Base-by-base conservation (phyloP, 2,329 filamentous ascomycete genomes). In the Alternaria rosae region DNA sequence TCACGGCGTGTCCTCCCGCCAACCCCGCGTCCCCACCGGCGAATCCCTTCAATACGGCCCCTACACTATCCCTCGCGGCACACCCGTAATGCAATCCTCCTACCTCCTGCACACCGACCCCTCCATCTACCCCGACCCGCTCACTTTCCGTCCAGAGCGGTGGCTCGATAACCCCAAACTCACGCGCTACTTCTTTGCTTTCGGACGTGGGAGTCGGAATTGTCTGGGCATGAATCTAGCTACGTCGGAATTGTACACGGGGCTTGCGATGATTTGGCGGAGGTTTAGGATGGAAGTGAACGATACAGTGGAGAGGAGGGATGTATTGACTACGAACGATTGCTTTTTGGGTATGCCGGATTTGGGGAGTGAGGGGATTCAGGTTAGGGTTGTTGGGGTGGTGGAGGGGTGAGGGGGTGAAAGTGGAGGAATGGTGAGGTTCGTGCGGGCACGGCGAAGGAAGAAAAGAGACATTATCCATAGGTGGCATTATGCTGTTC, bases 71-170 rank as follows among this genome's bases (percentile, higher is more conserved):
- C 68, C 68, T 23, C 42, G 59, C 59, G 67, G 75, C 23, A 79
- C 75, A 3, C 67, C 73, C 4, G 68, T 79, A 38, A 74, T 70
- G 62, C 68, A 73, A 68, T 72, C 76, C 9, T 56, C 70, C 13
- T 72, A 73, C 65, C 60, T 70, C 26, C 64, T 77, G 11, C 72
- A 78, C 60, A 66, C 61, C n/a, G 63, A 77, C 53, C 26, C 65
- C 5, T 50, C 54, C 15, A 64, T 77, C 12, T 75, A 68, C 35
- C 65, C 67, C 1, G 53, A 66, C 8, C 72, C 73, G 3, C 32
- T 62, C 10, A 53, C 44, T 1, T 77, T 77, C 54, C 21, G 47
- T 7, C 74, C 74, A 0, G 68, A 78, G 59, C 65, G 77, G 12
- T 79, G 75, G 76, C 38, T 76, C 5, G 58, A 67, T 5, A 61